A percentile compares a stretch with the other conserved stretches of the same genome.
phyloP scores from a whole-genome alignment of 1,139 yeast genomes.

The Geotrichum carabidarum region DNA sequence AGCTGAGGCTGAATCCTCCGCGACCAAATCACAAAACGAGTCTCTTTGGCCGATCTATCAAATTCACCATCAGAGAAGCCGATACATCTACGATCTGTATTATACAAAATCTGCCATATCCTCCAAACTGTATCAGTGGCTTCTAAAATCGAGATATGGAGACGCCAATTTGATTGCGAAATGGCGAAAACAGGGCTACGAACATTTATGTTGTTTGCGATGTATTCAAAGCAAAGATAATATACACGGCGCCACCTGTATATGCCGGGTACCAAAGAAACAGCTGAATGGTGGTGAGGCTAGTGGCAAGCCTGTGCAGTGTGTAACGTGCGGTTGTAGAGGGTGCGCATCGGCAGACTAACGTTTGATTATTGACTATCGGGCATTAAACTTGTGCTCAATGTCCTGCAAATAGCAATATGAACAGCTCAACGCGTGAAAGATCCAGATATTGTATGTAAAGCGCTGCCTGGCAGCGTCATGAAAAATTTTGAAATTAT shows the following conservation, averaged over 20 bases:
- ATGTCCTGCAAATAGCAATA: too few relatives aligned
- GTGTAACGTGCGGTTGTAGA: conserved; percentile 82
- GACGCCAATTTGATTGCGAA: conserved; percentile 75
- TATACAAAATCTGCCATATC: conserved; percentile 66
- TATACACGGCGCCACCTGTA: conserved; percentile 65
- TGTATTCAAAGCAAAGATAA: conserved; percentile 68
- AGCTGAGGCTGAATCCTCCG: conserved; percentile 31
- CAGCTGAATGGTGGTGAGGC: conserved; percentile 20
- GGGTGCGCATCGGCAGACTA: conserved; percentile 85
- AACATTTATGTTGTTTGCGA: conserved; percentile 73
- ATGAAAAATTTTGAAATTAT: neutral
- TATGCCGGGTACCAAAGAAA: conserved; percentile 69
- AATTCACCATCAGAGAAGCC: conserved; percentile 66
- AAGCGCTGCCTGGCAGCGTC: neutral
- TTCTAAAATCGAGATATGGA: conserved; percentile 60
- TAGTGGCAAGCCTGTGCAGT: conserved; percentile 44
- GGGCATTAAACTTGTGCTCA: too few relatives aligned
- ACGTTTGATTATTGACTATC: neutral
- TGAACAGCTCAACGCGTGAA: too few relatives aligned
- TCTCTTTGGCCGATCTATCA: conserved; percentile 69
- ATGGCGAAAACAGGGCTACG: conserved; percentile 90
- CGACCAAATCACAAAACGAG: conserved; percentile 43
- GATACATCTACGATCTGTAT: conserved; percentile 70
- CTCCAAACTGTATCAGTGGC: conserved; percentile 69
- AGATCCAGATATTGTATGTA: neutral